Percentiles rank a stretch among this genome's conserved stretches.
Evolutionary conservation across 306 rosid species (phyloP).

Genomic region (Comarum palustre): DNA sequence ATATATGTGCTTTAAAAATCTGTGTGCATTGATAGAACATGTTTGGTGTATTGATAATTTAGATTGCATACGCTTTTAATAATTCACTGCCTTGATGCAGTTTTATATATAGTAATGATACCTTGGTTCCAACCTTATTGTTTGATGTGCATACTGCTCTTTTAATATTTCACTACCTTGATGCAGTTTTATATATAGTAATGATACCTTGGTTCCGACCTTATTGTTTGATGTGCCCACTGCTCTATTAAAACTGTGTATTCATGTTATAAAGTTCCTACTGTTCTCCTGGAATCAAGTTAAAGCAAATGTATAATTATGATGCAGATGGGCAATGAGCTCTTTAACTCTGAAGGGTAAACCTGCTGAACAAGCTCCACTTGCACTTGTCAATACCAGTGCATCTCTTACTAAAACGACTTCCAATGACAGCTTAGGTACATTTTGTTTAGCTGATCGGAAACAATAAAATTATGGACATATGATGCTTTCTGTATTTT

Average conservation of each 20-base stretch:
- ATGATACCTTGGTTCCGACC: not conserved
- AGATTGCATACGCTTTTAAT: not conserved
- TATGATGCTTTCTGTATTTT: not conserved
- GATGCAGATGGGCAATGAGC: conserved; percentile 98
- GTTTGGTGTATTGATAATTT: not conserved
- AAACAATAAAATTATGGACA: not conserved
- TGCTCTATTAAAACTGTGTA: not conserved
- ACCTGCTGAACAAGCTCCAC: conserved; percentile 82
- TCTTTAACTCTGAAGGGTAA: conserved; percentile 92
- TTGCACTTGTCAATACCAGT: conserved; percentile 55
- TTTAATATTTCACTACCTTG: not conserved
- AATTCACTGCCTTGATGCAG: not conserved
- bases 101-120: not conserved
- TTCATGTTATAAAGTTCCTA: not conserved
- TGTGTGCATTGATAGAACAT: not conserved
- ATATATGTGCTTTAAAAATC: not conserved
- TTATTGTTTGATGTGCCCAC: not conserved
- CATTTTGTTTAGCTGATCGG: conserved; percentile 14
- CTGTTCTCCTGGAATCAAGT: not conserved
- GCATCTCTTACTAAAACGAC: conserved; percentile 43
- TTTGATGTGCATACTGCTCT: not conserved
- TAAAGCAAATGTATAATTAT: conserved; percentile 4
- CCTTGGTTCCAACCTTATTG: not conserved
- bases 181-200: not conserved
- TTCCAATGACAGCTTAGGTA: conserved; percentile 73